Percentiles rank a stretch among this genome's conserved stretches.
These are phyloP conservation scores for Tarenaya hassleriana DNA, from an alignment of 345 rosid genomes.

Conservation along the genomic window DNA sequence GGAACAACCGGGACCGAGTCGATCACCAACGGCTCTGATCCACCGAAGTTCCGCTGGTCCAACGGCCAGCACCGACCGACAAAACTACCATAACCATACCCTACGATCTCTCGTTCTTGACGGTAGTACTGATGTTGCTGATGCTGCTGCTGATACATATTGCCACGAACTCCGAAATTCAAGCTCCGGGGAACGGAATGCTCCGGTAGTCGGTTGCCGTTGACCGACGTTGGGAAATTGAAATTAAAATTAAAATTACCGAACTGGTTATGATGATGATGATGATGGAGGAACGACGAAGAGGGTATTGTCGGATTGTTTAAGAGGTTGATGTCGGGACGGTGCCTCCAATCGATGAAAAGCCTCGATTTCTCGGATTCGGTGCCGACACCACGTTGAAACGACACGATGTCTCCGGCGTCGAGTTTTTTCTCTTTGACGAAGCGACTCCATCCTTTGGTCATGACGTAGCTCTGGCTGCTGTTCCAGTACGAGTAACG, in stretches of 20 bases:
- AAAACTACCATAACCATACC: constrained; percentile 34
- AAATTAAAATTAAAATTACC: constrained; percentile 26
- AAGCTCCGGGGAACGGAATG: constrained; percentile 23
- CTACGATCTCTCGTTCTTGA: constrained; percentile 32
- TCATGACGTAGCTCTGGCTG: constrained; percentile 81
- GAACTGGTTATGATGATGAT: constrained; percentile 20
- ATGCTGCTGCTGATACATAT: constrained; percentile 25
- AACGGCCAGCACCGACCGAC: constrained; percentile 33
- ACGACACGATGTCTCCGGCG: constrained; percentile 73
- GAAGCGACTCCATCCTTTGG: constrained; percentile 81
- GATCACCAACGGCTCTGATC: constrained; percentile 41
- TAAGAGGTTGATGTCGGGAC: constrained; percentile 39
- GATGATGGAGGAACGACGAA: constrained; percentile 15
- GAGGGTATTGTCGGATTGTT: too few species aligned
- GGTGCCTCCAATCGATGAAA: constrained; percentile 65
- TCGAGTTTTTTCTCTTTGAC: constrained; percentile 74
- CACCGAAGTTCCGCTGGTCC: constrained; percentile 27
- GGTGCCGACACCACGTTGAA: constrained; percentile 49
- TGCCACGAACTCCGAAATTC: constrained; percentile 22
- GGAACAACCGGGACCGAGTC: constrained; percentile 54
- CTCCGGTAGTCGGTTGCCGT: constrained; percentile 41
- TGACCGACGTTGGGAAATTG: constrained; percentile 37
- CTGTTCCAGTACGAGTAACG: constrained; percentile 76
- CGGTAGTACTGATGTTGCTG: constrained; percentile 24
- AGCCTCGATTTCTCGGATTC: constrained; percentile 41